These are phyloP conservation scores for Pseudozyma thailandica DNA, from an alignment of 1,284 basidiomycete species.

Conservation along the genomic window DNA sequence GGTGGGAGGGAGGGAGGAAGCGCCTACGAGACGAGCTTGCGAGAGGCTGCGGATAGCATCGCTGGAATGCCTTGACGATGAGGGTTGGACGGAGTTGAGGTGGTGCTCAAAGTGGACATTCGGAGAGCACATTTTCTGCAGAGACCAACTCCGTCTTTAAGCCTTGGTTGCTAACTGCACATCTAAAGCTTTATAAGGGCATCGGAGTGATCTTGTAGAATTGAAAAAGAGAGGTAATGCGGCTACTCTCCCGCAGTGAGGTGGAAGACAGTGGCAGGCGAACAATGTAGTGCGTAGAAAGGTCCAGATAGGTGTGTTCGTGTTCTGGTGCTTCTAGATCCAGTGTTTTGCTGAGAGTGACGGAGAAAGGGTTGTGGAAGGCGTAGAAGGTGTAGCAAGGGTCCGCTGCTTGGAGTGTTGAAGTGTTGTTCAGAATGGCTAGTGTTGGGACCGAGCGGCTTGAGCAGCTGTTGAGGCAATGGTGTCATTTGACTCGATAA, in stretches of 20 bases:
- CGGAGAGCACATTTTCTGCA: constrained; percentile 48
- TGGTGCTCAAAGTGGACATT: constrained; percentile 48
- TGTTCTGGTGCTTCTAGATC: too few relatives aligned
- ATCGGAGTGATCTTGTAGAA: too few relatives aligned
- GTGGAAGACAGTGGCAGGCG: too few relatives aligned
- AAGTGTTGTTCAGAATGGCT: constrained; percentile 4
- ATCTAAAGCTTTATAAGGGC: not conserved
- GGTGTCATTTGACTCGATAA: constrained; percentile 35
- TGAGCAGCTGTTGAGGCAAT: constrained; percentile 2
- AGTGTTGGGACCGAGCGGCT: not conserved
- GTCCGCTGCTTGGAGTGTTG: constrained; percentile 3
- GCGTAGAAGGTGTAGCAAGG: too few relatives aligned
- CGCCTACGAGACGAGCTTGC: constrained; percentile 11
- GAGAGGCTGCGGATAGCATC: constrained; percentile 13
- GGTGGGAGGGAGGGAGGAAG: constrained; percentile 6
- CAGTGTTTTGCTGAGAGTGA: too few relatives aligned
- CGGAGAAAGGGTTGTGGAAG: too few relatives aligned
- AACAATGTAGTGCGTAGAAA: too few relatives aligned
- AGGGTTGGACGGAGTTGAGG: constrained; percentile 13
- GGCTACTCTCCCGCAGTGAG: too few relatives aligned
- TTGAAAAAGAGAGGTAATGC: too few relatives aligned
- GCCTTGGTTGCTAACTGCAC: not conserved
- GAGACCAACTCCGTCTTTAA: not conserved
- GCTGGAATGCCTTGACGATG: constrained; percentile 11
- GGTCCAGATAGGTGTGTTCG: too few relatives aligned